phyloP scores from a whole-genome alignment of 805 yeast genomes.

The Sugiyamaella floridensis region DNA sequence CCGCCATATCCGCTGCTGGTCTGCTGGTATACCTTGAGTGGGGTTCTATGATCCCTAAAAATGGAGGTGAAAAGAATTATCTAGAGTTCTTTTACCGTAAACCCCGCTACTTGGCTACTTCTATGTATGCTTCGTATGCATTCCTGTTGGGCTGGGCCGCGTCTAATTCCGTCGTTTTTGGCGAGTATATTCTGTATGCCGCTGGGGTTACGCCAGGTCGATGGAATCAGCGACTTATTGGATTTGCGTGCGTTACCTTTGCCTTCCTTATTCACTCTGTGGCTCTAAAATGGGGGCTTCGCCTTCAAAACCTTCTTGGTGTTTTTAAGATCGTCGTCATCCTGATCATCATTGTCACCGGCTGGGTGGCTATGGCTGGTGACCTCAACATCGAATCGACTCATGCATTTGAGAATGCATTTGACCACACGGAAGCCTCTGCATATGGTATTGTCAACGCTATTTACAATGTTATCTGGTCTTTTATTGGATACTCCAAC shows the following conservation, averaged over 20 bases:
- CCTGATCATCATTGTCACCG: constrained; percentile 62
- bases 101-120: constrained; percentile 63
- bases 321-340: constrained; percentile 67
- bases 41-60: constrained; percentile 70
- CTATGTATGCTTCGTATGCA: constrained; percentile 61
- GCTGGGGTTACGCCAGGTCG: constrained; percentile 59
- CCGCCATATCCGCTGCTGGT: constrained; percentile 58
- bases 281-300: constrained; percentile 59
- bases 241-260: constrained; percentile 65
- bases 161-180: constrained; percentile 74
- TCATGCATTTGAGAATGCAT: constrained; percentile 54
- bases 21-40: constrained; percentile 71
- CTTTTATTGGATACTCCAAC: constrained; percentile 75
- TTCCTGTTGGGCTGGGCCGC: constrained; percentile 82
- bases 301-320: constrained; percentile 60
- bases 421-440: constrained; percentile 40
- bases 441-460: constrained; percentile 50
- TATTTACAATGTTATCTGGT: constrained; percentile 77
- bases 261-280: constrained; percentile 58
- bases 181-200: constrained; percentile 69
- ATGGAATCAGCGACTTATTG: constrained; percentile 76
- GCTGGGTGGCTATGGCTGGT: constrained; percentile 79
- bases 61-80: constrained; percentile 83
- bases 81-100: constrained; percentile 61
- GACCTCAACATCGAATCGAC: constrained; percentile 49